Evolutionary conservation across 1,284 basidiomycete genomes (phyloP), one percentile per base, ranked within the genome.

Genomic region (Rugosomyces carneus): DNA sequence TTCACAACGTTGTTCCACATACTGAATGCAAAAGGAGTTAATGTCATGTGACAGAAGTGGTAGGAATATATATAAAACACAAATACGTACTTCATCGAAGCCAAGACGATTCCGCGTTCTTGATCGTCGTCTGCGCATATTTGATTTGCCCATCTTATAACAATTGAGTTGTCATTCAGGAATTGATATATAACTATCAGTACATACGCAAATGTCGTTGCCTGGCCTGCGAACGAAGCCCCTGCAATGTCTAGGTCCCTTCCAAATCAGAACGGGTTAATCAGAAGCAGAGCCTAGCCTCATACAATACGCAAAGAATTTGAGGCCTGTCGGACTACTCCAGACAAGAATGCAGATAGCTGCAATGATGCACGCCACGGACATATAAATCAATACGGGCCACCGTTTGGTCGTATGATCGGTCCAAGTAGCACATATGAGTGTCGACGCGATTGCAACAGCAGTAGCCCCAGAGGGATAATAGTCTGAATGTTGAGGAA

Each of bases 1-100:
- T 84, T 84, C 38, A 84, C 61, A 21, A 70, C 79, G 54, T 83
- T 83, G 63, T 79, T 83, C 76, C 80, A 82, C 80, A 82, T 82
- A 56, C 81, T 82, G 41, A 24, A 46, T 3, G 31, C 18, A 42
- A 27, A 18, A 38, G 10, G 11, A 11, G 26, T 27, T 15, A 23
- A 31, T 5, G n/a, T n/a, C n/a, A n/a, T n/a, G n/a, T n/a, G n/a
- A n/a, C n/a, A n/a, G n/a, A n/a, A n/a, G n/a, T n/a, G 1, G 32
- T 32, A 26, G 27, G 35, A 40, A 34, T 37, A 44, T 51, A 44
- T 38, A 16, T 34, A 34, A 34, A 16, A 34, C 8, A 8, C 15
- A 16, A 42, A 21, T 39, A 44, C 69, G 31, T 50, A 80, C 78
- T 83, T 82, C 81, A 84, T 84, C 6, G 80, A 83, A 24, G 78